Conservation (phyloP, 495 filamentous ascomycete genomes). For the Lepidopterella palustris region DNA sequence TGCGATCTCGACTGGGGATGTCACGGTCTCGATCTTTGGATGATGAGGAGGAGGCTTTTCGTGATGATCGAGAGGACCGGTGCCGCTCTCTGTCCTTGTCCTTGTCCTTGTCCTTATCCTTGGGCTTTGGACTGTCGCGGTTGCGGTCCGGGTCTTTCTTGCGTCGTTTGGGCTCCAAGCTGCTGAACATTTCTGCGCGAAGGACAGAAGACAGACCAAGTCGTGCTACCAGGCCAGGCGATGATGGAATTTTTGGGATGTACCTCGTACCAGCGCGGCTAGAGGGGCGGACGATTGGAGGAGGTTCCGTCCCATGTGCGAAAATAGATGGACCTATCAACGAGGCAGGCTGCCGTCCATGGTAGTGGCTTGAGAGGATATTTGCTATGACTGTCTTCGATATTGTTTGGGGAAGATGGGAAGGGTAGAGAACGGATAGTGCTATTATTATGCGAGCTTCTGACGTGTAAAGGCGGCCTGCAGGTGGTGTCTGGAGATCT, state of each 20-base stretch:
- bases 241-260: conserved; percentile 2
- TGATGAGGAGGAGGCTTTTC: background rate
- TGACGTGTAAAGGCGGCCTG: background rate
- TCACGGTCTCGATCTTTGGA: conserved; percentile 9
- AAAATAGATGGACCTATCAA: conserved; percentile 20
- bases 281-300: conserved; percentile 16
- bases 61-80: conserved; percentile 13
- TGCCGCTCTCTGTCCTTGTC: conserved; percentile 12
- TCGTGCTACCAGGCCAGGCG: conserved; percentile 3
- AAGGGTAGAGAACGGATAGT: background rate
- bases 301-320: conserved; percentile 17
- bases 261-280: conserved; percentile 19
- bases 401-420: background rate
- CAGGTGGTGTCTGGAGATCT: background rate
- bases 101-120: conserved; percentile 27
- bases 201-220: conserved; percentile 8
- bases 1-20: conserved; percentile 9
- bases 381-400: background rate
- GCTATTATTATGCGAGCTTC: background rate
- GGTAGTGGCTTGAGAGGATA: background rate
- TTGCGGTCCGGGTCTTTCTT: conserved; percentile 33
- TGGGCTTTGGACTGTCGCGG: conserved; percentile 20
- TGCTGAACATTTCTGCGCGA: conserved; percentile 23
- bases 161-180: conserved; percentile 25
- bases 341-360: conserved; percentile 18